Evolutionary conservation across 805 yeast genomes (phyloP).

Genomic region (Millerago galiae): DNA sequence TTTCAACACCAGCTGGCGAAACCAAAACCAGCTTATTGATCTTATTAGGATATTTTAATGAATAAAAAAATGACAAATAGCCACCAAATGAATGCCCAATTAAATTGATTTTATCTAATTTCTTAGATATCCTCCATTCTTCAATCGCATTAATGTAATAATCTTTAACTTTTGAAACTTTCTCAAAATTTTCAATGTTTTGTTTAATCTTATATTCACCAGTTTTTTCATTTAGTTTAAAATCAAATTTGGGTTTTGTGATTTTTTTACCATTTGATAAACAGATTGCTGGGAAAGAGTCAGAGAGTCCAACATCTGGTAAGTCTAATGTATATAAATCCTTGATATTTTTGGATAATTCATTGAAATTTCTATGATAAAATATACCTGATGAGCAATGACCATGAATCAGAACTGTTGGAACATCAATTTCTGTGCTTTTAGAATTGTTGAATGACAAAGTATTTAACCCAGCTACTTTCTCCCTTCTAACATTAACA

Average conservation of each 20-base stretch:
- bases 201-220: conserved; percentile 13
- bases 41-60: conserved; percentile 48
- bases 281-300: conserved; percentile 10
- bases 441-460: conserved; percentile 21
- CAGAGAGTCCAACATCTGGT: conserved; percentile 65
- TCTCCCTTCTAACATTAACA: conserved; percentile 4
- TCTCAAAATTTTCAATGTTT: conserved; percentile 14
- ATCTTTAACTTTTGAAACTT: conserved; percentile 38
- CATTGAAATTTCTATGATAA: conserved; percentile 63
- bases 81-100: conserved; percentile 82
- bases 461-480: conserved; percentile 17
- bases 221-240: conserved; percentile 2
- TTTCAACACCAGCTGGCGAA: conserved; percentile 77
- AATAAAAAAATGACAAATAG: conserved; percentile 58
- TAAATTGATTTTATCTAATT: conserved; percentile 49
- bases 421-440: conserved; percentile 19
- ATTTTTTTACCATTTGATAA: conserved; percentile 11
- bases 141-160: conserved; percentile 58
- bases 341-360: conserved; percentile 38
- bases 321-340: conserved; percentile 66
- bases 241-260: conserved; percentile 12
- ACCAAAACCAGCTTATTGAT: conserved; percentile 52
- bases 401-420: conserved; percentile 71
- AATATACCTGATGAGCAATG: conserved; percentile 89
- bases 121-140: conserved; percentile 48